Base-by-base conservation (phyloP, 768 basidiomycete genomes). In the Astraeus odoratus region DNA sequence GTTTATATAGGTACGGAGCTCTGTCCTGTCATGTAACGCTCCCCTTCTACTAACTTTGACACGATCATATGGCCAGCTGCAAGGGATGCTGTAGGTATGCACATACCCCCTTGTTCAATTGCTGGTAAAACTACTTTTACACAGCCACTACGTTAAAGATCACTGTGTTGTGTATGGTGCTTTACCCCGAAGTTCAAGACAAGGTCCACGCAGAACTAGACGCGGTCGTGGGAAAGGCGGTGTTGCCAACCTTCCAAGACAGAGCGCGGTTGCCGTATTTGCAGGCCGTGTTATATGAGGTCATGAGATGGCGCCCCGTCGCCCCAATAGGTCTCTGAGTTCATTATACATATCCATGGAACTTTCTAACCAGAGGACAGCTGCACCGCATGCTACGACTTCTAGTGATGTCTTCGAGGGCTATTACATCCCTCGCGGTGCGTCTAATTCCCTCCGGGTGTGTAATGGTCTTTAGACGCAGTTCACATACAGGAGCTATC, bases 201-300 rank as follows among this genome's bases (percentile, higher is more conserved):
- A 48, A 53, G 19, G 61, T 57, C 3, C 60, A 58, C 22, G 51
- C 44, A 1, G 59, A 66, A 23, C 49, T 66, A 2, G 63, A 64
- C 35, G 8, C 27, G 3, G 54, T 61, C 8, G 27, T 59, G 1
- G 56, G 53, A 9, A 43, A 42, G n/a, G 52, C 51, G 23, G 42
- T 55, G 12, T 39, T 63, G 3, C 64, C 63, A 8, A 51, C 46
- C 19, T 60, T 58, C n/a, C 44, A 47, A 2, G 62, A 66, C 37
- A 46, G 47, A 27, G 31, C 50, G 4, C 49, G 39, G 12, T 50
- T 65, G 26, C 58, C 63, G 5, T 64, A 59, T 43, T 25, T 61
- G 3, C 51, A 59, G 5, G 57, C 58, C 0, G 23, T 63, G 15
- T 42, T 56, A 19, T 57, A 52, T 24, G 63, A 64, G 38, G 13